Conservation (phyloP, 2,329 filamentous ascomycete species). For the Diplodia intermedia region DNA sequence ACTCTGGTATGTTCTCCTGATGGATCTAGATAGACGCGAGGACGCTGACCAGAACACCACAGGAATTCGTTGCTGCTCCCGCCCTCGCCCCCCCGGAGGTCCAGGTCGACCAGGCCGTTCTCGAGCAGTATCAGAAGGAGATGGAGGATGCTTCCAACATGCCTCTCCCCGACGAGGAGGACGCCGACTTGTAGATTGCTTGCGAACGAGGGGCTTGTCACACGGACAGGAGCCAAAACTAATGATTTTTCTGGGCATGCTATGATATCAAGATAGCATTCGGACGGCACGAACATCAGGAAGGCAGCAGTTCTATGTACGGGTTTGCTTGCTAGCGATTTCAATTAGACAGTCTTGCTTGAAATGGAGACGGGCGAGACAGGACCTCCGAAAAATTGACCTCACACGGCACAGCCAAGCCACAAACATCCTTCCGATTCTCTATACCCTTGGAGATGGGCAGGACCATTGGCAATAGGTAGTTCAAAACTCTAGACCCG, state of each 20-base stretch:
- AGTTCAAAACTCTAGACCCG: slow-evolving; percentile 26
- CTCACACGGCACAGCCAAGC: slow-evolving; percentile 30
- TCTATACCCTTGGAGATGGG: slow-evolving; percentile 17
- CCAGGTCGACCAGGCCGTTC: slow-evolving; percentile 81
- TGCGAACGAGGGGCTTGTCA: slow-evolving; percentile 27
- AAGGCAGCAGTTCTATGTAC: slow-evolving; percentile 33
- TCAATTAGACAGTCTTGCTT: slow-evolving; percentile 33
- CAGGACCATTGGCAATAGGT: slow-evolving; percentile 29
- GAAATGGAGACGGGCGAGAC: slow-evolving; percentile 27
- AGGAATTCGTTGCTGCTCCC: slow-evolving; percentile 97
- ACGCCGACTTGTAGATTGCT: slow-evolving; percentile 65
- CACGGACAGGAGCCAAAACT: slow-evolving; percentile 32
- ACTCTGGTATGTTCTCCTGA: slow-evolving; percentile 67
- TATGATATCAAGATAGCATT: slow-evolving; percentile 33
- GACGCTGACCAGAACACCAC: slow-evolving; percentile 39
- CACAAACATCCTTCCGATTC: slow-evolving; percentile 27
- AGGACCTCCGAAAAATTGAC: slow-evolving; percentile 22
- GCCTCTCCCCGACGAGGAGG: slow-evolving; percentile 95
- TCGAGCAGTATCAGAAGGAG: slow-evolving; percentile 85
- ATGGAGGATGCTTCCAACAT: slow-evolving; percentile 80
- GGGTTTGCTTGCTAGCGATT: slow-evolving; percentile 34
- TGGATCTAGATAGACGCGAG: not conserved
- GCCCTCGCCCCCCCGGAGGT: slow-evolving; percentile 94
- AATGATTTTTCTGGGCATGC: slow-evolving; percentile 27
- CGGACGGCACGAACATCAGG: slow-evolving; percentile 32